Evolutionary conservation across 495 filamentous ascomycete genomes (phyloP).

Genomic region (Neurospora sp.): DNA sequence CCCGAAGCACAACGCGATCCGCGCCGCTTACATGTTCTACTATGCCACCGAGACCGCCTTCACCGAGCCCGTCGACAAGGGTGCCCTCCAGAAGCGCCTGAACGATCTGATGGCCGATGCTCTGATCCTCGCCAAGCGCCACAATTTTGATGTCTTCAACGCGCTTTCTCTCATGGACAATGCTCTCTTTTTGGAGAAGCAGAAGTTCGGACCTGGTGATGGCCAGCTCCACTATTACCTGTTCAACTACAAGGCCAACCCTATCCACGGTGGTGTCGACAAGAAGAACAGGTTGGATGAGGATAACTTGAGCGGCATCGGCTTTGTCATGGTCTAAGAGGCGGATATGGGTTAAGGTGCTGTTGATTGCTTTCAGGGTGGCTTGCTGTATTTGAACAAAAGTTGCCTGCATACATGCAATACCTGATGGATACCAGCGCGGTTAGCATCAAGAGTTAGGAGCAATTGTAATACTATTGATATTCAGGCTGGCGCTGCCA

Average conservation of each 20-base stretch:
- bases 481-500: neutral
- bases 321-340: constrained; percentile 68
- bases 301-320: constrained; percentile 71
- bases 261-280: constrained; percentile 75
- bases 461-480: neutral
- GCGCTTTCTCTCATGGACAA: constrained; percentile 90
- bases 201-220: constrained; percentile 90
- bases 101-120: constrained; percentile 74
- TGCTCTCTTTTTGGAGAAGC: constrained; percentile 78
- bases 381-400: neutral
- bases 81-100: constrained; percentile 59
- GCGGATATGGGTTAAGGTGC: neutral
- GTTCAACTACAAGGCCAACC: constrained; percentile 85
- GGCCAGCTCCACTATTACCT: constrained; percentile 93
- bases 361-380: neutral
- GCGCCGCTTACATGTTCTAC: constrained; percentile 92
- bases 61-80: constrained; percentile 36
- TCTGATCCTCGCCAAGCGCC: constrained; percentile 76
- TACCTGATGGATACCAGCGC: neutral
- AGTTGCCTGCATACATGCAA: neutral
- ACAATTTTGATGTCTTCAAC: constrained; percentile 93
- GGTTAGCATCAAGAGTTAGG: neutral
- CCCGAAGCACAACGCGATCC: constrained; percentile 62
- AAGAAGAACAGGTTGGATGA: constrained; percentile 63
- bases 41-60: constrained; percentile 85